These are phyloP conservation scores for Syzygium jambos DNA, from an alignment of 345 rosid genomes.

Conservation along the genomic window DNA sequence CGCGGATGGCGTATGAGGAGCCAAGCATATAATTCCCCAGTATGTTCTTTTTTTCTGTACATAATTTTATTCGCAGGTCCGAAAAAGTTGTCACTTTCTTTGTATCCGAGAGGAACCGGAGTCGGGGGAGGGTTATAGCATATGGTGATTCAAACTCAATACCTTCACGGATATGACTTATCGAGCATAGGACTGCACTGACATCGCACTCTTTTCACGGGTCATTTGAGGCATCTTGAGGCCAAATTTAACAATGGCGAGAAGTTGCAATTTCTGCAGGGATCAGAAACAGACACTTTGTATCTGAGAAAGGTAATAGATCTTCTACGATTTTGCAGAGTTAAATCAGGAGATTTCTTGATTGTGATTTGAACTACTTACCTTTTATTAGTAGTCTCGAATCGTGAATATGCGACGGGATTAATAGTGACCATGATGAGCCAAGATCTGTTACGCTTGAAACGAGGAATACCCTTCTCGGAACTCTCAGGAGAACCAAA, in stretches of 20 bases:
- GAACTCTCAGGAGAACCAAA: background rate
- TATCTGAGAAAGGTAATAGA: background rate
- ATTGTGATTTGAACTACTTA: background rate
- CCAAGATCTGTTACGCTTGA: background rate
- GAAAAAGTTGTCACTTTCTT: background rate
- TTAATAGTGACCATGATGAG: background rate
- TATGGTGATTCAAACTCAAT: background rate
- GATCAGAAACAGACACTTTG: background rate
- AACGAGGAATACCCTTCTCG: background rate
- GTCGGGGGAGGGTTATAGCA: background rate
- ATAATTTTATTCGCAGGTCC: background rate
- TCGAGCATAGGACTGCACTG: background rate
- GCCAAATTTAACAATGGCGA: background rate
- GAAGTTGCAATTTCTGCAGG: background rate
- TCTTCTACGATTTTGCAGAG: background rate
- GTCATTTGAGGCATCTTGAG: background rate
- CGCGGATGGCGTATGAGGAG: conserved; percentile 98
- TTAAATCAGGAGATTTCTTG: background rate
- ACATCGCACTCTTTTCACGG: background rate
- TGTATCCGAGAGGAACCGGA: background rate
- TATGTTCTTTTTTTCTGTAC: background rate
- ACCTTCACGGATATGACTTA: background rate
- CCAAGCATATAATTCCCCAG: conserved; percentile 51
- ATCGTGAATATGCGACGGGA: background rate
- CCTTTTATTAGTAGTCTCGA: background rate